Evolutionary conservation across 2,329 filamentous ascomycete genomes (phyloP), one percentile per base, ranked within the genome.

Genomic region (Akanthomyces dipterigenus): DNA sequence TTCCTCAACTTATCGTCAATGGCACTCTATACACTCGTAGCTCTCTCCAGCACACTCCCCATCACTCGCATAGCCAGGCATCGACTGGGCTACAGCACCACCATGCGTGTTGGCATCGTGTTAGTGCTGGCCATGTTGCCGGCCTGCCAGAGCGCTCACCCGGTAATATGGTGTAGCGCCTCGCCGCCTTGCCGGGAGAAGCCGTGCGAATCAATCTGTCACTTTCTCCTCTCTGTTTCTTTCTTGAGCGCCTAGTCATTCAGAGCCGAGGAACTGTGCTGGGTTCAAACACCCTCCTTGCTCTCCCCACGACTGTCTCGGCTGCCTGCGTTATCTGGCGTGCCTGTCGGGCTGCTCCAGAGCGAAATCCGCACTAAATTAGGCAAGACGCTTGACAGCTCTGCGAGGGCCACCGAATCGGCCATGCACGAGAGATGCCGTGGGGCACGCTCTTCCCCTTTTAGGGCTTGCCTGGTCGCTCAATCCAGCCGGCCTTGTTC

Each of bases 361-460:
- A 12, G 12, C 20, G 45, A 22, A 16, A 42, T 42, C 34, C 24
- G 34, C 45, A 42, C 55, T 31, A 58, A 14, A 6, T 8, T 16
- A 26, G 16, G 40, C n/a, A n/a, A n/a, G 16, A 31, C 22, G 9
- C 40, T 38, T 55, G 55, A 58, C 55, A 58, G 45, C 55, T 50
- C 28, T 24, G 28, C 55, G n/a, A 42, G 55, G 31, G 45, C 43
- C 36, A 34, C 45, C 24, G 6, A 42, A 50, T 58, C 55, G 55
- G 28, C 34, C 45, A 48, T 49, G 22, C 45, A 50, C 45, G 40
- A 58, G 55, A 50, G 55, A 58, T 58, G 34, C 8, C 55, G 55
- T 58, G 55, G 55, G 55, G 55, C 28, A 20, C 24, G n/a, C 46
- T 6, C 24, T 58, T 40, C 22, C 45, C 45, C 18, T 58, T 58